These are phyloP conservation scores for Haplosporangium sp. DNA, from an alignment of 371 early-diverging fungal genomes.

Conservation along the genomic window DNA sequence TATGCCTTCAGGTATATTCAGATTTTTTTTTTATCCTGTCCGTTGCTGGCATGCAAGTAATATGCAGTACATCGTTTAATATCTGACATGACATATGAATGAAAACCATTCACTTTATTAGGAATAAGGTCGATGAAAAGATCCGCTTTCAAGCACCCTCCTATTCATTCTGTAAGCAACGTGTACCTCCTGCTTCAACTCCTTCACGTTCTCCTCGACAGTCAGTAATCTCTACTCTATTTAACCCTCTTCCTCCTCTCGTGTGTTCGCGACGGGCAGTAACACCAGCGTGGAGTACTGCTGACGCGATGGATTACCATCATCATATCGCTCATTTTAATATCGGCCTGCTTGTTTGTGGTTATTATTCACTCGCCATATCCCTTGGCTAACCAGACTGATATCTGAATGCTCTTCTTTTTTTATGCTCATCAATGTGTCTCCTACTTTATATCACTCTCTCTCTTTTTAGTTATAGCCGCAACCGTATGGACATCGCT, in stretches of 20 bases:
- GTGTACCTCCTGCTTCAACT: too few relatives aligned
- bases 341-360: too few relatives aligned
- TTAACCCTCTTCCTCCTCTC: conserved; percentile 2
- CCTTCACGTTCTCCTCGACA: too few relatives aligned
- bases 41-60: not conserved
- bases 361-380: too few relatives aligned
- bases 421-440: not conserved
- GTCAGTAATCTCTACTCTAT: too few relatives aligned
- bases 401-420: not conserved
- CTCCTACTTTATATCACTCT: not conserved
- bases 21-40: not conserved
- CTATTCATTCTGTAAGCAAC: conserved; percentile 45
- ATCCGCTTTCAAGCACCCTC: conserved; percentile 13
- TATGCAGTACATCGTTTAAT: not conserved
- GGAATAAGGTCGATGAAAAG: conserved; percentile 21
- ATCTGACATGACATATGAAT: too few relatives aligned
- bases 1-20: conserved; percentile 44
- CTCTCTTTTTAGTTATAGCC: not conserved
- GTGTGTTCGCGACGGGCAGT: not conserved
- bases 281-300: too few relatives aligned
- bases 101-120: not conserved
- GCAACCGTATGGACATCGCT: conserved; percentile 19
- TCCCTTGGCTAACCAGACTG: too few relatives aligned
- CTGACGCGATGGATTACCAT: too few relatives aligned
- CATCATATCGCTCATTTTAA: too few relatives aligned